phyloP scores from a whole-genome alignment of 192 early-diverging fungal species.

The Glomus cerebriforme region DNA sequence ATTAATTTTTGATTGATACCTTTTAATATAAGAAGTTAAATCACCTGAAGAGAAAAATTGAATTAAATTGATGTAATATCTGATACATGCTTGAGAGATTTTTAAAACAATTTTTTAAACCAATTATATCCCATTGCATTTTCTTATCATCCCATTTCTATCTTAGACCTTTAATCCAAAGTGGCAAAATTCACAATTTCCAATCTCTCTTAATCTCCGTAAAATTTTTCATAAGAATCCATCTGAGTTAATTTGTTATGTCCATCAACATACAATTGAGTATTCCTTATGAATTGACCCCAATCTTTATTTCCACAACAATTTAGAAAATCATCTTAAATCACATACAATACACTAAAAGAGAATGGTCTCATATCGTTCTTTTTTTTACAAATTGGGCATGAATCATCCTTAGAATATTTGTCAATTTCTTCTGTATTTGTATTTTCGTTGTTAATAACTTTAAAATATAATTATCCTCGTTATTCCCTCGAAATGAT shows the following conservation, averaged over 20 bases:
- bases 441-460: too few species aligned
- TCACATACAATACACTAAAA: not conserved
- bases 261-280: not conserved
- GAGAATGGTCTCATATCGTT: not conserved
- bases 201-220: not conserved
- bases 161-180: not conserved
- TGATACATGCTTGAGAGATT: not conserved
- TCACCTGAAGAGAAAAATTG: not conserved
- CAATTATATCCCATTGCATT: not conserved
- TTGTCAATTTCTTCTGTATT: not conserved
- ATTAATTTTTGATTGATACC: not conserved
- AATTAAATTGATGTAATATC: not conserved
- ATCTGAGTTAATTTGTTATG: slow-evolving; percentile 10
- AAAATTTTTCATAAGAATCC: slow-evolving; percentile 2
- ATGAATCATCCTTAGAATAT: not conserved
- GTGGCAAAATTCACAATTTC: not conserved
- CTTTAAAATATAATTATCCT: too few species aligned
- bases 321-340: not conserved
- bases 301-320: slow-evolving; percentile 1
- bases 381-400: not conserved
- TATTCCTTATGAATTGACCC: not conserved
- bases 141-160: not conserved
- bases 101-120: not conserved
- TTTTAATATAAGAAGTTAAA: not conserved
- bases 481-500: too few species aligned